These are phyloP conservation scores for Pisolithus sp. DNA, from an alignment of 768 basidiomycete species.

Conservation along the genomic window DNA sequence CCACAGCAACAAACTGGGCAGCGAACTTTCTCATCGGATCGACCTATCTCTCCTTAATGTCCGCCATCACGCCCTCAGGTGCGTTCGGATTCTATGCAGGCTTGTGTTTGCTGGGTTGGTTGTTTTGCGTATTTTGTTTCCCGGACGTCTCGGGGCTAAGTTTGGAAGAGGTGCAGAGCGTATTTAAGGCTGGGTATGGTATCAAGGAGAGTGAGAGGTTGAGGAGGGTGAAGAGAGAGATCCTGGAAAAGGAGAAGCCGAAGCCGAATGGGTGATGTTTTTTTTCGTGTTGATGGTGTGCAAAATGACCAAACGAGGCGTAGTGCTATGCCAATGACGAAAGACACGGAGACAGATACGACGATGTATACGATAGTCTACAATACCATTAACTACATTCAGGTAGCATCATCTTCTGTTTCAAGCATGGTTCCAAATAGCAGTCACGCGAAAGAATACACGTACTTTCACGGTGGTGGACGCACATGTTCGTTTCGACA, in stretches of 20 bases:
- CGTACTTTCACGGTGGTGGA: too few relatives aligned
- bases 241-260: constrained; percentile 27
- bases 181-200: constrained; percentile 62
- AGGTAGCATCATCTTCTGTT: too few relatives aligned
- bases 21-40: constrained; percentile 71
- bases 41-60: constrained; percentile 78
- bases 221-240: constrained; percentile 39
- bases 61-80: constrained; percentile 62
- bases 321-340: too few relatives aligned
- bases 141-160: constrained; percentile 76
- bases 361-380: too few relatives aligned
- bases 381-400: too few relatives aligned
- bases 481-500: too few relatives aligned
- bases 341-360: too few relatives aligned
- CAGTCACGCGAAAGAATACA: too few relatives aligned
- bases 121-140: constrained; percentile 67
- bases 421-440: too few relatives aligned
- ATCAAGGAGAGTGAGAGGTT: constrained; percentile 50
- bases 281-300: not conserved
- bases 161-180: constrained; percentile 57
- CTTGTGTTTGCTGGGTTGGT: constrained; percentile 59
- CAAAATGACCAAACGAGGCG: not conserved
- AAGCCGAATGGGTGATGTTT: constrained; percentile 3
- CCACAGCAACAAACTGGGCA: constrained; percentile 75
- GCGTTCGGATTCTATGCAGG: constrained; percentile 76